Base-by-base conservation (phyloP, 2,329 filamentous ascomycete genomes). In the Arthroderma uncinatum region DNA sequence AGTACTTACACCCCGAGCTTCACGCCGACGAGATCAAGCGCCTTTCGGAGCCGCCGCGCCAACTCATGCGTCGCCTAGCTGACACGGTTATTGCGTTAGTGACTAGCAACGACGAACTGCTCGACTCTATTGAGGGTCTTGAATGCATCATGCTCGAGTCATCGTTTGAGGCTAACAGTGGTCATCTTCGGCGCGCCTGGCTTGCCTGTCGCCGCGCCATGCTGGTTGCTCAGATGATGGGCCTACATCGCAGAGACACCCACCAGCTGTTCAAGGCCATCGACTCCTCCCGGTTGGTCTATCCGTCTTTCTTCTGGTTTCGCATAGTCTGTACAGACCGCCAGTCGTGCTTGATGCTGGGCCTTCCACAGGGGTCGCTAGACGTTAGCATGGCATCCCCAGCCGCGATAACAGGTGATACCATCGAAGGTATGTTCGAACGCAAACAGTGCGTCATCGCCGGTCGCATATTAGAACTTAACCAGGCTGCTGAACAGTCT, bases 401-500 rank as follows among this genome's bases (percentile, higher is more conserved):
- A 10, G 16, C 21, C 55, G 71, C 73, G 57, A 63, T 72, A 1
- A 64, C 64, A 6, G 61, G 67, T 0, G 65, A 73, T 1, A 67
- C 63, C 2, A 67, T 62, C 10, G 67, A 70, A 37, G 77, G 79
- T 40, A 69, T 64, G 2, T 68, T 82, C 8, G 76, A 77, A 59
- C 74, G 73, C 57, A 65, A 72, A 0, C 76, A 79, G 56, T 71
- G 73, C 0, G 64, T 71, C 2, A 68, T 78, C 4, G 70, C 71
- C 0, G 72, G 71, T 1, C 72, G 71, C 9, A 76, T 82, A 47
- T 72, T 79, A 8, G 73, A 78, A 52, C 73, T 78, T 6, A 78
- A 81, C 58, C 63, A 68, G 30, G 2, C 50, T 5, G 16, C 21
- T 28, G 21, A 28, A 9, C 12, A 10, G 1, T 12, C 50, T 36